A percentile compares a stretch with the other conserved stretches of the same genome.
These are phyloP conservation scores for Perkinsus olseni DNA, from an alignment of 169 alveolate genomes.

Conservation along the genomic window DNA sequence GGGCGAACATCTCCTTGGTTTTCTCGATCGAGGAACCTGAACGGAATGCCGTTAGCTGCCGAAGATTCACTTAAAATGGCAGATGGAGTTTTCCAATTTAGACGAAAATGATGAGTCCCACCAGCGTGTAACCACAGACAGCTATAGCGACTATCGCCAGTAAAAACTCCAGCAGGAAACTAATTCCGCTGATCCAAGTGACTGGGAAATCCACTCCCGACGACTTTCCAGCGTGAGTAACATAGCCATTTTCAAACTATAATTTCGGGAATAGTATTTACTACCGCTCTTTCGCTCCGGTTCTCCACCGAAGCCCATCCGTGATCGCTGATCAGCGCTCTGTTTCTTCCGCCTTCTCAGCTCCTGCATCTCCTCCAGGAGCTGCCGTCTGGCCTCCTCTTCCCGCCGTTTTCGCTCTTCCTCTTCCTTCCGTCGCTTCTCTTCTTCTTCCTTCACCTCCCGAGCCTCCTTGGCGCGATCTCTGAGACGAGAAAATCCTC, in stretches of 20 bases:
- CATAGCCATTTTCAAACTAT: too few relatives aligned
- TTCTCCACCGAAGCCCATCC: background rate
- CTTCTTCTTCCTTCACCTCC: background rate
- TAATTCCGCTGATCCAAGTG: too few relatives aligned
- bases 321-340: background rate
- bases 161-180: too few relatives aligned
- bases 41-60: too few relatives aligned
- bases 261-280: background rate
- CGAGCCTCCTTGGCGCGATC: background rate
- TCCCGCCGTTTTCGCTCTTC: background rate
- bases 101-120: too few relatives aligned
- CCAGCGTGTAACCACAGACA: too few relatives aligned
- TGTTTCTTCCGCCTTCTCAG: background rate
- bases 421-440: background rate
- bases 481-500: background rate
- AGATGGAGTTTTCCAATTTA: too few relatives aligned
- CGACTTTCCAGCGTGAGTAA: too few relatives aligned
- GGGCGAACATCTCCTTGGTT: background rate
- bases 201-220: too few relatives aligned
- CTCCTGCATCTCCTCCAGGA: background rate
- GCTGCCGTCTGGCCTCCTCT: background rate
- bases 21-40: background rate
- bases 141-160: too few relatives aligned
- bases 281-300: background rate
- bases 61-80: too few relatives aligned